Evolutionary conservation across 441 rosid genomes (phyloP).

Genomic region (Erodium moschatum): DNA sequence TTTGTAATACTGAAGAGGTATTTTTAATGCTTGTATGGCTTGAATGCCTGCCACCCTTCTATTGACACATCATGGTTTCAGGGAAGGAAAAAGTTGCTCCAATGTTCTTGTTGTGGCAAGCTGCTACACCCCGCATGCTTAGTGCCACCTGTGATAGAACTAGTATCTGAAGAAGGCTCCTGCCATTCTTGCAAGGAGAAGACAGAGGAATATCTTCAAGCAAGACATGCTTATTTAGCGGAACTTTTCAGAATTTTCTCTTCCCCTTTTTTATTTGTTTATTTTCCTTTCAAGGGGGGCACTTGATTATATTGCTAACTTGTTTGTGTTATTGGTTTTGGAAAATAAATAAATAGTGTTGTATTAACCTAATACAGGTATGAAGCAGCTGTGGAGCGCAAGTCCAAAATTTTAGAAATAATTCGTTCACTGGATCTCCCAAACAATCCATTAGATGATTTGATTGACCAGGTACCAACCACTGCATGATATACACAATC

Average conservation of each 20-base stretch:
- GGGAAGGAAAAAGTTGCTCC: constrained; percentile 93
- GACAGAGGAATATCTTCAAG: constrained; percentile 85
- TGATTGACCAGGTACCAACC: constrained; percentile 72
- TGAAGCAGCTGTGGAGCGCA: constrained; percentile 79
- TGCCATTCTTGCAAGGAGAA: constrained; percentile 94
- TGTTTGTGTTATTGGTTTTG: constrained; percentile 2
- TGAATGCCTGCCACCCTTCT: constrained; percentile 17
- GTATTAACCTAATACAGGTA: constrained; percentile 44
- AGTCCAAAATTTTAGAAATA: constrained; percentile 77
- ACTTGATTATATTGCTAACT: constrained; percentile 4
- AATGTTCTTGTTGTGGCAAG: constrained; percentile 89
- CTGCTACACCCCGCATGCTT: constrained; percentile 82
- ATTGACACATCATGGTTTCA: constrained; percentile 29
- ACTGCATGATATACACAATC: neutral
- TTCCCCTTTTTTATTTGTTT: constrained; percentile 12
- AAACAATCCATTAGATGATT: constrained; percentile 95
- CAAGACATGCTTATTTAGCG: constrained; percentile 51
- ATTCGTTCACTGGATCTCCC: constrained; percentile 89
- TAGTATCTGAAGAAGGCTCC: constrained; percentile 70
- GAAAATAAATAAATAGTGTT: constrained; percentile 20
- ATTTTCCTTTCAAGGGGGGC: constrained; percentile 16
- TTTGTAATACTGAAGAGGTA: constrained; percentile 92
- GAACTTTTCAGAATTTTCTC: constrained; percentile 31
- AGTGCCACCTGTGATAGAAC: constrained; percentile 67
- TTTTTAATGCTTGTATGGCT: constrained; percentile 20